Percentiles rank a stretch among this genome's conserved stretches.
Conservation (phyloP, 1,284 basidiomycete species). For the Exobasidium rhododendri region DNA sequence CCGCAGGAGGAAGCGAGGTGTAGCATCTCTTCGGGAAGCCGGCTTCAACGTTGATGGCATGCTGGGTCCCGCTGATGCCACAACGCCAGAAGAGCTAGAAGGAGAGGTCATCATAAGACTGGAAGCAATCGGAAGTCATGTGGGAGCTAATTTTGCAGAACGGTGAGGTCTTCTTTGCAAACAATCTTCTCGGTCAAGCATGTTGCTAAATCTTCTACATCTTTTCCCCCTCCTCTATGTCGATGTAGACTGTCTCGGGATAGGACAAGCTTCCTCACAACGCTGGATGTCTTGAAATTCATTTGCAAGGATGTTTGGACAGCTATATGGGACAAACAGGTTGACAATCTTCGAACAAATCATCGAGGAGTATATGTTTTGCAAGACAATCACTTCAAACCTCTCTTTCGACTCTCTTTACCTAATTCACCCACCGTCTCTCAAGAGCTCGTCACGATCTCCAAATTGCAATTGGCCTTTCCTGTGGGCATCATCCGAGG, state of each 20-base stretch:
- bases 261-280: constrained; percentile 71
- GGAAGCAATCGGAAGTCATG: constrained; percentile 79
- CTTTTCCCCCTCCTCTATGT: constrained; percentile 56
- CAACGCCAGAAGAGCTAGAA: constrained; percentile 59
- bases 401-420: constrained; percentile 69
- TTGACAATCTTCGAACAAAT: constrained; percentile 90
- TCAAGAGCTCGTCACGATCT: background rate
- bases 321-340: constrained; percentile 84
- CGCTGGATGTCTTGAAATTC: constrained; percentile 88
- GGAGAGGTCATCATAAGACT: constrained; percentile 68
- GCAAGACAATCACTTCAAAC: constrained; percentile 84
- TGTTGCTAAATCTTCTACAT: no score
- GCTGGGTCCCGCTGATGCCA: constrained; percentile 40
- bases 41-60: constrained; percentile 8
- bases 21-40: constrained; percentile 1
- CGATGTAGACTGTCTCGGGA: constrained; percentile 64
- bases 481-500: constrained; percentile 39
- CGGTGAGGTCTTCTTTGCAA: constrained; percentile 63
- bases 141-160: constrained; percentile 80
- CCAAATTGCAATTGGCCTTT: constrained; percentile 32
- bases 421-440: background rate
- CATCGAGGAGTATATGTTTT: constrained; percentile 89
- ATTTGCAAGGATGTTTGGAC: constrained; percentile 94
- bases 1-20: background rate
- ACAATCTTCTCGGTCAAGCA: no score